Evolutionary conservation across 805 yeast species (phyloP).

Genomic region (Jamesozyma gamospora): DNA sequence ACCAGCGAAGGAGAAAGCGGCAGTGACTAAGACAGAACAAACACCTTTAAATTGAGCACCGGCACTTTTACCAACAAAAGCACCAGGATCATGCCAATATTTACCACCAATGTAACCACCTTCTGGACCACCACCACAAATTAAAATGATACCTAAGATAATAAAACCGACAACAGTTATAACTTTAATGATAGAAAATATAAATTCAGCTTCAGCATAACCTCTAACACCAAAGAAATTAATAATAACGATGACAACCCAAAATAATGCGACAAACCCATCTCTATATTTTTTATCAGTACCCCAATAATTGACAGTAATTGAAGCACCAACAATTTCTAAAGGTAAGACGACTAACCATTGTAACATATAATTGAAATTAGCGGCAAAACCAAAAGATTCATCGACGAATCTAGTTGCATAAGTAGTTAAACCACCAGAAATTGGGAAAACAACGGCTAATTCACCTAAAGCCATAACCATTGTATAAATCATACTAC

Average conservation of each 20-base stretch:
- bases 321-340: conserved; percentile 45
- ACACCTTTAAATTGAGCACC: conserved; percentile 46
- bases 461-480: conserved; percentile 55
- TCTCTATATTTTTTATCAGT: conserved; percentile 37
- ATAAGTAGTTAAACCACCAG: conserved; percentile 58
- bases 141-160: conserved; percentile 37
- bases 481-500: conserved; percentile 47
- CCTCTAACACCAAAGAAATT: conserved; percentile 47
- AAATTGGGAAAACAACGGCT: conserved; percentile 50
- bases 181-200: conserved; percentile 39
- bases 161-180: conserved; percentile 40
- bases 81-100: conserved; percentile 48
- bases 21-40: conserved; percentile 62
- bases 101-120: conserved; percentile 40
- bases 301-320: conserved; percentile 45
- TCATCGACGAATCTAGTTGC: conserved; percentile 50
- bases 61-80: conserved; percentile 39
- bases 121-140: conserved; percentile 46
- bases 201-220: conserved; percentile 46
- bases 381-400: conserved; percentile 54
- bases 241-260: conserved; percentile 37
- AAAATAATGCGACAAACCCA: conserved; percentile 41
- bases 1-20: conserved; percentile 54
- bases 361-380: conserved; percentile 46
- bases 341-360: conserved; percentile 44